Conservation (phyloP, 768 basidiomycete genomes). For the Xerocomellus amylosporus region DNA sequence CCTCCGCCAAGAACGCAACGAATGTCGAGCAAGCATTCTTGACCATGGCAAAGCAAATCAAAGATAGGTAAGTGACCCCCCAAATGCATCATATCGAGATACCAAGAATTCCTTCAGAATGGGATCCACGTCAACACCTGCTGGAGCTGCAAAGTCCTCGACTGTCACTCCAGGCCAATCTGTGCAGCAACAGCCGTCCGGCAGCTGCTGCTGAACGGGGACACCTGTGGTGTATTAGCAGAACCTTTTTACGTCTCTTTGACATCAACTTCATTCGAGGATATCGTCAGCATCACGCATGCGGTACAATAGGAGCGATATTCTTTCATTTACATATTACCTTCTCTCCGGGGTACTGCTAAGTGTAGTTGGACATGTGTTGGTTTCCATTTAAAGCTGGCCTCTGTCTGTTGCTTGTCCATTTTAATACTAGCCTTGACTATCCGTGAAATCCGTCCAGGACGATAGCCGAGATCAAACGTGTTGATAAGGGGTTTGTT, state of each 20-base stretch:
- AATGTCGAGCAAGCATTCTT: constrained; percentile 99
- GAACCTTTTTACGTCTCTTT: constrained; percentile 15
- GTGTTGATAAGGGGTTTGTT: not conserved
- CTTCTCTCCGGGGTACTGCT: constrained; percentile 28
- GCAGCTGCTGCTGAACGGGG: constrained; percentile 72
- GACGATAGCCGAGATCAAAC: too few species aligned
- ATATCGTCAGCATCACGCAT: constrained; percentile 28
- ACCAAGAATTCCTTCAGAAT: constrained; percentile 47
- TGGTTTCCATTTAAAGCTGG: constrained; percentile 27
- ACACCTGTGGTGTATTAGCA: constrained; percentile 17
- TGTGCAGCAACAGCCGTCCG: constrained; percentile 69
- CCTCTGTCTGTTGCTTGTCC: constrained; percentile 23
- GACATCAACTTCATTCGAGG: constrained; percentile 17
- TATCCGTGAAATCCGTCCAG: not conserved
- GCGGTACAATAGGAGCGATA: constrained; percentile 33
- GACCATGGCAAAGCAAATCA: constrained; percentile 96
- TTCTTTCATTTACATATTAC: constrained; percentile 35
- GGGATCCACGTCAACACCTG: constrained; percentile 76
- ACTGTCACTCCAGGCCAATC: constrained; percentile 83
- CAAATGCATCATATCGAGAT: not conserved
- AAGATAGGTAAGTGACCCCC: constrained; percentile 63
- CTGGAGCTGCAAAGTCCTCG: constrained; percentile 75
- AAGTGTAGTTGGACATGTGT: constrained; percentile 27
- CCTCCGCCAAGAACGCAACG: constrained; percentile 97
- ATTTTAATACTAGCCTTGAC: constrained; percentile 19